Evolutionary conservation across 768 basidiomycete species (phyloP), one percentile per base, ranked within the genome.

Genomic region (Pisolithus microcarpus): DNA sequence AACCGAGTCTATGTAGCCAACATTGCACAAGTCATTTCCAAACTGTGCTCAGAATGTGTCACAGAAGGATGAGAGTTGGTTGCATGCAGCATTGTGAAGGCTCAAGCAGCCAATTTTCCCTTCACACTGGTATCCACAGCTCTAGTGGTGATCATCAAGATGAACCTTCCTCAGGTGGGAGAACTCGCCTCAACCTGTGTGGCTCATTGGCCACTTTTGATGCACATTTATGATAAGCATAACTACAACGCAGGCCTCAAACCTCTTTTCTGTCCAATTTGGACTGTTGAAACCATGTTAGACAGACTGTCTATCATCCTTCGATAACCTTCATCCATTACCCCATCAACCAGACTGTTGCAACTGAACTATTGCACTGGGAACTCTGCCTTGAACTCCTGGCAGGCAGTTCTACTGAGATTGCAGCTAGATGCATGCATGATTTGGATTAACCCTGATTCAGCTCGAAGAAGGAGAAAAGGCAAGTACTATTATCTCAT

Each of bases 101-200:
- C 96, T 7, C 96, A 99, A 66, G 80, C 95, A 0, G 81, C 93
- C 5, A 98, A 96, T 74, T 84, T 98, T 59, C 94, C 96, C 0
- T 99, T 95, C 65, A 97, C 95, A 0, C 93, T 96, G 5, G 89
- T 98, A 11, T 99, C 98, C 64, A 91, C 95, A 13, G 87, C 91
- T 1, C 76, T 98, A 28, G 90, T 96, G 44, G 80, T 91, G 1
- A 91, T 99, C 65, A 80, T 98, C 75, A 98, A 99, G 66, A 90
- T 93, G 50, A 98, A 98, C 68, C 75, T 99, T 23, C 96, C 96
- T 2, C 90, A 92, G 69, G 88, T 97, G 23, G 96, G 94, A 43
- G 95, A 99, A 69, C 69, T 99, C 38, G 76, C 98, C 38, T 68
- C 98, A 36, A 85, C 80, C 52, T 80, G 26, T 6, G 26, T 26